Conservation (phyloP, 2,329 filamentous ascomycete species). For the Colletotrichum chrysophilum region DNA sequence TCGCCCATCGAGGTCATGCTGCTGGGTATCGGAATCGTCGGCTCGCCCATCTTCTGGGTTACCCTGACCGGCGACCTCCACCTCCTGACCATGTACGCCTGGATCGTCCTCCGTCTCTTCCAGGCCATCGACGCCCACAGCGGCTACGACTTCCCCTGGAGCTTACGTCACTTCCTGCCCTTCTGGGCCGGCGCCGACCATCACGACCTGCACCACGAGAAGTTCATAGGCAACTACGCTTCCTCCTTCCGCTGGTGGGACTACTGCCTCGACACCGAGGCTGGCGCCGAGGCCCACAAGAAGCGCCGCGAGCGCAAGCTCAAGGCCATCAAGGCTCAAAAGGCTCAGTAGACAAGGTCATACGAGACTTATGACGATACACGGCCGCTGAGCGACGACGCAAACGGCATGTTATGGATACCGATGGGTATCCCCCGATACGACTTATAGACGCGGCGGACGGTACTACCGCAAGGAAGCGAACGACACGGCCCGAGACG, state of each 20-base stretch:
- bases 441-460: conserved; percentile 15
- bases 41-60: conserved; percentile 83
- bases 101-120: conserved; percentile 92
- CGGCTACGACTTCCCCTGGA: conserved; percentile 99
- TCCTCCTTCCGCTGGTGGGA: conserved; percentile 99
- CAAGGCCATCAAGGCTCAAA: conserved; percentile 68
- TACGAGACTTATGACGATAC: background rate
- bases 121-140: conserved; percentile 98
- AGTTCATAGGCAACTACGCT: conserved; percentile 97
- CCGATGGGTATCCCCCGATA: background rate
- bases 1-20: conserved; percentile 97
- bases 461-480: background rate
- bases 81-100: conserved; percentile 96
- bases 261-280: conserved; percentile 91
- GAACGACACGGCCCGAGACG: conserved; percentile 4
- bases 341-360: conserved; percentile 61
- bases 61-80: conserved; percentile 85
- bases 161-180: conserved; percentile 90
- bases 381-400: background rate
- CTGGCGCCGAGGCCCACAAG: conserved; percentile 85
- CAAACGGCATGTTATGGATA: background rate
- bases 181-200: conserved; percentile 98
- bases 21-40: conserved; percentile 85
- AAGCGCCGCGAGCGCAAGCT: conserved; percentile 80
- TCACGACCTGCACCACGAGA: conserved; percentile 97